phyloP scores from a whole-genome alignment of 257 asterid species.

The Solanum ahanhuiri region DNA sequence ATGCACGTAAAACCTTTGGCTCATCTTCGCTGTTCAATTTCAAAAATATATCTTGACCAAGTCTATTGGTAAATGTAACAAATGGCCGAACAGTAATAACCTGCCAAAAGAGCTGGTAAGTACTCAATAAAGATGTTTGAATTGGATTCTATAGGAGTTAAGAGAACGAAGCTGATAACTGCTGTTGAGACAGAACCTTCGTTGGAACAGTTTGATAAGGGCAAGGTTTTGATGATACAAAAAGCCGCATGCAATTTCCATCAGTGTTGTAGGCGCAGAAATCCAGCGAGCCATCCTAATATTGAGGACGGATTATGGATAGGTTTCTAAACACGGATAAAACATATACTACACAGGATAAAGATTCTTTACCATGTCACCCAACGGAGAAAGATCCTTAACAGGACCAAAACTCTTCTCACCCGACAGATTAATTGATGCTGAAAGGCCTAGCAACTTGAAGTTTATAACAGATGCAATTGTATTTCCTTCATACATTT shows the following conservation, averaged over 20 bases:
- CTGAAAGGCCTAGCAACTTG: slow-evolving; percentile 71
- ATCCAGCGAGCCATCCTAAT: slow-evolving; percentile 93
- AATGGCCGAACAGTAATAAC: slow-evolving; percentile 79
- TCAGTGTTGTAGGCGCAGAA: slow-evolving; percentile 65
- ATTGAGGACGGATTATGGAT: not conserved
- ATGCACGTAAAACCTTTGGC: slow-evolving; percentile 58
- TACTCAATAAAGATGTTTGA: slow-evolving; percentile 3
- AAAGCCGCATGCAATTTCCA: slow-evolving; percentile 71
- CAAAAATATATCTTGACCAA: slow-evolving; percentile 62
- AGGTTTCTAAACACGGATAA: not conserved
- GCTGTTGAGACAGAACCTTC: slow-evolving; percentile 45
- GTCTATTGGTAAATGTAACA: slow-evolving; percentile 87
- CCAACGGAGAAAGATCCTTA: slow-evolving; percentile 77
- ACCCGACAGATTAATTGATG: slow-evolving; percentile 54
- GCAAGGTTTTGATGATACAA: slow-evolving; percentile 78
- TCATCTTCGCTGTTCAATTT: slow-evolving; percentile 80
- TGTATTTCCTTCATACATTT: slow-evolving; percentile 72
- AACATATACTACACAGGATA: slow-evolving; percentile 5
- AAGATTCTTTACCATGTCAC: slow-evolving; percentile 59
- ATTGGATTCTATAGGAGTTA: not conserved
- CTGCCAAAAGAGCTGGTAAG: slow-evolving; percentile 34
- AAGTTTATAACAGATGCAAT: slow-evolving; percentile 85
- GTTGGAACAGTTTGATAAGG: slow-evolving; percentile 87
- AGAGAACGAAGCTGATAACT: not conserved
- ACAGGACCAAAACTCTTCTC: slow-evolving; percentile 83